phyloP scores from a whole-genome alignment of 148 eudicot genomes.

The Drosera capensis region DNA sequence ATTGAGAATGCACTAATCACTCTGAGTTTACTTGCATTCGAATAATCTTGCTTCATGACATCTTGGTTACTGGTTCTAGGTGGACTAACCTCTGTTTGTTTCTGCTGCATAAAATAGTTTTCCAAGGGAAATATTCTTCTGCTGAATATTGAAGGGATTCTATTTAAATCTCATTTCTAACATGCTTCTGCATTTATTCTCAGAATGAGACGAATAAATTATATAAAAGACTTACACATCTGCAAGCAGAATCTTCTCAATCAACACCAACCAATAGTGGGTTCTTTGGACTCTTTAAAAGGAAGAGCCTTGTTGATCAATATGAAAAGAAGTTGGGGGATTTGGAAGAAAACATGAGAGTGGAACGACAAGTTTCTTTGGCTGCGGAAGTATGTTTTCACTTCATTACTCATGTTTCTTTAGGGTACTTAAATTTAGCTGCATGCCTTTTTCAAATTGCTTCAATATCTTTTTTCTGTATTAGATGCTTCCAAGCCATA shows the following conservation, averaged over 20 bases:
- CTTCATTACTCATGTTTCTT: background rate
- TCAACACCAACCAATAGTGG: constrained; percentile 6
- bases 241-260: constrained; percentile 8
- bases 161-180: background rate
- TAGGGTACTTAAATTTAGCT: background rate
- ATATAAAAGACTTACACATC: constrained; percentile 11
- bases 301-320: constrained; percentile 7
- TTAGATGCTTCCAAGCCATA: too few relatives aligned
- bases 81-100: too few relatives aligned
- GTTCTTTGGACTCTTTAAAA: constrained; percentile 10
- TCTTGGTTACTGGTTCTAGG: too few relatives aligned
- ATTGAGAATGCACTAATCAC: too few relatives aligned
- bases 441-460: too few relatives aligned
- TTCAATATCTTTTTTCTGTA: too few relatives aligned
- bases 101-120: too few relatives aligned
- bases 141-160: background rate
- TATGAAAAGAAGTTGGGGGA: constrained; percentile 17
- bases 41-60: too few relatives aligned
- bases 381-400: constrained; percentile 4
- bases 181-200: constrained; percentile 4
- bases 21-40: too few relatives aligned
- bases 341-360: constrained; percentile 17
- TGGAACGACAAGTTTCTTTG: constrained; percentile 9
- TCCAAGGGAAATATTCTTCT: background rate
- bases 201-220: constrained; percentile 17